Evolutionary conservation across 768 basidiomycete genomes (phyloP).

Genomic region (Rubroboletus satanas): DNA sequence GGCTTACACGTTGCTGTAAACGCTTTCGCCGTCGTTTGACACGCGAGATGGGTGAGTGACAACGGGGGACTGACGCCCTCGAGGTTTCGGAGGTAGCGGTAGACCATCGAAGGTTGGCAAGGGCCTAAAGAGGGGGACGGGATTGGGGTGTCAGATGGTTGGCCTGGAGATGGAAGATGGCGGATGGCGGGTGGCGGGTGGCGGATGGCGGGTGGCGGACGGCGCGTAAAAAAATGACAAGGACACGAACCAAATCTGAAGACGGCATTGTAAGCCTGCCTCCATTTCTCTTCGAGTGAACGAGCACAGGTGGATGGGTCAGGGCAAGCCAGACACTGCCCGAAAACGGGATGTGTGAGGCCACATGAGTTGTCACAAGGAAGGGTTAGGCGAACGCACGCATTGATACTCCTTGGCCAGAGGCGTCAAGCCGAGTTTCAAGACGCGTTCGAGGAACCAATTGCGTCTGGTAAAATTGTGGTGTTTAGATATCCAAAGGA

Average conservation of each 20-base stretch:
- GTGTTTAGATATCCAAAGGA: background rate
- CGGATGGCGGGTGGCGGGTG: background rate
- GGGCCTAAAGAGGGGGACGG: slow-evolving; percentile 45
- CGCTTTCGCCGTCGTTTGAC: slow-evolving; percentile 85
- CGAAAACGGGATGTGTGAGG: background rate
- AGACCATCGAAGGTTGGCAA: slow-evolving; percentile 89
- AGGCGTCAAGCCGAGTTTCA: slow-evolving; percentile 83
- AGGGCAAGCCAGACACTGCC: slow-evolving; percentile 78
- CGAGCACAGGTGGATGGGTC: slow-evolving; percentile 77
- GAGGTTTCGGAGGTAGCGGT: slow-evolving; percentile 83
- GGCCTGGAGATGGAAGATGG: background rate
- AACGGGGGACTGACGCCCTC: slow-evolving; percentile 90
- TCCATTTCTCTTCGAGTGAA: slow-evolving; percentile 89
- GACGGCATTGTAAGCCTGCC: slow-evolving; percentile 80
- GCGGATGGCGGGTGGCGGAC: background rate
- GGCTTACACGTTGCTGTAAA: slow-evolving; percentile 78
- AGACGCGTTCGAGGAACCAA: slow-evolving; percentile 93
- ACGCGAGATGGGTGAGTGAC: slow-evolving; percentile 78
- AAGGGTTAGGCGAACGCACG: slow-evolving; percentile 41
- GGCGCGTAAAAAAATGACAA: background rate
- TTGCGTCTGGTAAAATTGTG: slow-evolving; percentile 58
- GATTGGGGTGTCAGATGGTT: background rate
- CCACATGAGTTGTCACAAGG: background rate
- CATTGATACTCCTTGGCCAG: slow-evolving; percentile 96
- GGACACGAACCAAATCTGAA: slow-evolving; percentile 68